Conservation (phyloP, 2,329 filamentous ascomycete genomes). For the Colletotrichum navitas region DNA sequence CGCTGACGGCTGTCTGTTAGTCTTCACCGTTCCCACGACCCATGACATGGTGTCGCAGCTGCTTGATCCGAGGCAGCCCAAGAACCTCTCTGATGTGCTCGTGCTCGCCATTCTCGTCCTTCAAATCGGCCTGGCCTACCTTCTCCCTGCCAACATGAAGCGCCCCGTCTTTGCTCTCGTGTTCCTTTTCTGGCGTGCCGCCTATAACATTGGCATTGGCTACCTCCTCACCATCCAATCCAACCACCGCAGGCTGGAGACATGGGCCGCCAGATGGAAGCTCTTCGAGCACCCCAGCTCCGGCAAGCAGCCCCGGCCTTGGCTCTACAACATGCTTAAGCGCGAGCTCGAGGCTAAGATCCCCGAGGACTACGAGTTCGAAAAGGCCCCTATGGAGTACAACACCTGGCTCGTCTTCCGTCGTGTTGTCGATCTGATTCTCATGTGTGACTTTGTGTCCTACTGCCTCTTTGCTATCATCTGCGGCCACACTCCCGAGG, state of each 20-base stretch:
- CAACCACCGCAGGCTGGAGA: conserved; percentile 84
- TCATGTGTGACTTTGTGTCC: conserved; percentile 98
- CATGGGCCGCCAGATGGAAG: conserved; percentile 87
- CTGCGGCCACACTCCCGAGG: conserved; percentile 80
- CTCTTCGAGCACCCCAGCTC: conserved; percentile 87
- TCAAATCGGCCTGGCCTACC: conserved; percentile 80
- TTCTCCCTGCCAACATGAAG: conserved; percentile 76
- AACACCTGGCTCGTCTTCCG: conserved; percentile 99
- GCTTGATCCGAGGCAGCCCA: conserved; percentile 92
- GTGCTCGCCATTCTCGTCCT: conserved; percentile 83
- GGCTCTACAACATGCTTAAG: conserved; percentile 87
- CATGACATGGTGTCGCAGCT: conserved; percentile 99
- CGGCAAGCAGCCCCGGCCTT: conserved; percentile 86
- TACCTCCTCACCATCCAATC: conserved; percentile 91
- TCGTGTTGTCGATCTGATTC: conserved; percentile 92
- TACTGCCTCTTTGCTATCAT: conserved; percentile 97
- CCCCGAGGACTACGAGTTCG: conserved; percentile 91
- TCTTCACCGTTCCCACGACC: conserved; percentile 94
- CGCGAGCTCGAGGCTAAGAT: conserved; percentile 95
- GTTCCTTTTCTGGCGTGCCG: conserved; percentile 92
- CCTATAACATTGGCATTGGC: conserved; percentile 95
- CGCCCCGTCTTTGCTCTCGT: conserved; percentile 83
- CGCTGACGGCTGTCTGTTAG: conserved; percentile 60
- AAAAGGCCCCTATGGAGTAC: conserved; percentile 94
- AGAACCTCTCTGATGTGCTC: conserved; percentile 88